Evolutionary conservation across 352 stramenopile genomes (phyloP).

Genomic region (Phytophthora agathidicida): DNA sequence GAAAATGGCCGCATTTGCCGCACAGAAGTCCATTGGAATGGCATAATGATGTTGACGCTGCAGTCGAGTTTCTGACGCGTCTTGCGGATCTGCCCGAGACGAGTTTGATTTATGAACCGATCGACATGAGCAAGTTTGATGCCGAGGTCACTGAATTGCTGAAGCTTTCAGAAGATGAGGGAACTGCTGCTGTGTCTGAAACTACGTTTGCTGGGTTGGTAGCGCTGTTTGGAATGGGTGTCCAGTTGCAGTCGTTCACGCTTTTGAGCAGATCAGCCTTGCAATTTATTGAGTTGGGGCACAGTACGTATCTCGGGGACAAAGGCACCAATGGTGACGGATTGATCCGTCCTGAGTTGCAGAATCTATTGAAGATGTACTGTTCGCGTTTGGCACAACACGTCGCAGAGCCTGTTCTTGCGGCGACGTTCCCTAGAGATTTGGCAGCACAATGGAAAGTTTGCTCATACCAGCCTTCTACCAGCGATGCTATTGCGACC

Average conservation of each 20-base stretch:
- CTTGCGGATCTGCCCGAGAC: constrained; percentile 57
- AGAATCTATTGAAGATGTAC: constrained; percentile 34
- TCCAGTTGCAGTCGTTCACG: constrained; percentile 74
- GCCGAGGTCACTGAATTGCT: constrained; percentile 27
- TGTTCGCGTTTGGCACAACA: constrained; percentile 37
- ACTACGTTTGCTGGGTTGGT: constrained; percentile 37
- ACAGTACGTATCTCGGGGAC: constrained; percentile 17
- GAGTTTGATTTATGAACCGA: constrained; percentile 73
- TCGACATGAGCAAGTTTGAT: constrained; percentile 56
- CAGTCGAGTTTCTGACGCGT: constrained; percentile 53
- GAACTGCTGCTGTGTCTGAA: constrained; percentile 19
- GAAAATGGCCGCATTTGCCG: constrained; percentile 77
- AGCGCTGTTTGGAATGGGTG: constrained; percentile 53
- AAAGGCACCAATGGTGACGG: constrained; percentile 4
- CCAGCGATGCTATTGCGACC: constrained; percentile 73
- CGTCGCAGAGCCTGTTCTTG: constrained; percentile 27
- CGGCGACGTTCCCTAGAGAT: constrained; percentile 59
- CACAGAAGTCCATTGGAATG: constrained; percentile 59
- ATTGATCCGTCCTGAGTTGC: constrained; percentile 23
- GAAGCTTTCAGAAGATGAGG: neutral
- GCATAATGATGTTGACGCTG: constrained; percentile 40
- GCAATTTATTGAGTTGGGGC: constrained; percentile 32
- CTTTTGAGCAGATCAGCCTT: constrained; percentile 51
- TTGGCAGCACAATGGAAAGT: constrained; percentile 75
- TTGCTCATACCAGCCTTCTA: constrained; percentile 61